phyloP scores from a whole-genome alignment of 192 early-diverging fungal genomes.

The Coemansia sp. region DNA sequence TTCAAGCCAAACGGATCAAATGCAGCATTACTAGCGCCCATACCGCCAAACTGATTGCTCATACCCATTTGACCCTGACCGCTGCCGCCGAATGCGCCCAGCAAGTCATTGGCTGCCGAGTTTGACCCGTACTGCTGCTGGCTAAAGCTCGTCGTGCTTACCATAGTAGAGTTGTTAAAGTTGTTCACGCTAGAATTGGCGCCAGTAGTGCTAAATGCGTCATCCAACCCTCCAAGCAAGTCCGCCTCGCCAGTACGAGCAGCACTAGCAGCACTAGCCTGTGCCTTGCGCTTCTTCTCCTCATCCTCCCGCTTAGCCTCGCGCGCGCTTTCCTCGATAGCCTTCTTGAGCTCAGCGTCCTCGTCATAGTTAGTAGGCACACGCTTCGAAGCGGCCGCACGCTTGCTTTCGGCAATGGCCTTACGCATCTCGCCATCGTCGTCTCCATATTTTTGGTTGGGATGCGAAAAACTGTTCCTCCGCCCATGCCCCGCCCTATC shows the following conservation, averaged over 20 bases:
- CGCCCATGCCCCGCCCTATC: constrained; percentile 28
- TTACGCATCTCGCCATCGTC: constrained; percentile 80
- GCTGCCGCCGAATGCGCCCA: constrained; percentile 28
- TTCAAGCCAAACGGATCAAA: constrained; percentile 55
- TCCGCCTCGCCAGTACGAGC: constrained; percentile 27
- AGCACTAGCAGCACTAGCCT: background rate
- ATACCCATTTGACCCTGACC: constrained; percentile 15
- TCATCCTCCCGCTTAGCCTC: constrained; percentile 58
- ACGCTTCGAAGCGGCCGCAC: constrained; percentile 58
- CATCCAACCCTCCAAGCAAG: constrained; percentile 49
- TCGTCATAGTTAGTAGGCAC: constrained; percentile 59
- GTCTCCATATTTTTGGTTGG: constrained; percentile 51
- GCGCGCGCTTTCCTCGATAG: constrained; percentile 84
- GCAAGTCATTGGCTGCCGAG: constrained; percentile 33
- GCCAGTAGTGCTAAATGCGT: constrained; percentile 17
- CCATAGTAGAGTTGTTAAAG: constrained; percentile 33
- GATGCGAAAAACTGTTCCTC: constrained; percentile 29
- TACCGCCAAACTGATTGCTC: constrained; percentile 23
- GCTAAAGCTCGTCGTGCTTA: constrained; percentile 34
- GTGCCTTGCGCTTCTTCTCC: constrained; percentile 2
- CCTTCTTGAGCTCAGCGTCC: constrained; percentile 72
- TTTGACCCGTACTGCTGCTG: constrained; percentile 40
- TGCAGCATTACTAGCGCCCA: constrained; percentile 6
- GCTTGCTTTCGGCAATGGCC: constrained; percentile 85
- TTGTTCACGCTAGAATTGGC: constrained; percentile 23